phyloP scores from a whole-genome alignment of 108 stramenopile genomes.

The Discostella stelligeroides region DNA sequence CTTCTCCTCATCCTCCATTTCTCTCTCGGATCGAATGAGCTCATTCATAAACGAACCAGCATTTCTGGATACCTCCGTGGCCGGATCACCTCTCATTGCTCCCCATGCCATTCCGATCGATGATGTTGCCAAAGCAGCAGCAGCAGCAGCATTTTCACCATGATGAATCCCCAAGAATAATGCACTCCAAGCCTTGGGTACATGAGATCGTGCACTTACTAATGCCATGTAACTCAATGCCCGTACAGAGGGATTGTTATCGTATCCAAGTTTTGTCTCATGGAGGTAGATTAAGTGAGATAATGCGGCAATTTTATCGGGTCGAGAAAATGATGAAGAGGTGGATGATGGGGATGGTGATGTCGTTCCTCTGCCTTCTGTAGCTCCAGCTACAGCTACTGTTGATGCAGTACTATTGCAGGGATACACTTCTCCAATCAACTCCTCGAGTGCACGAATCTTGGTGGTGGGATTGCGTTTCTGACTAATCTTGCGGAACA shows the following conservation, averaged over 20 bases:
- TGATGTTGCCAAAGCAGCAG: not conserved
- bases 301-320: conserved; percentile 46
- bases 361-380: no score
- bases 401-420: no score
- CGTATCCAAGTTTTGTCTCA: conserved; percentile 43
- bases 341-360: conserved; percentile 6
- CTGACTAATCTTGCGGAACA: conserved; percentile 75
- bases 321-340: conserved; percentile 7
- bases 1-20: not conserved
- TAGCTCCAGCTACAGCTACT: not conserved
- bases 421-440: conserved; percentile 30
- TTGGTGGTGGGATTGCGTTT: conserved; percentile 81
- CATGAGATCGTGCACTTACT: conserved; percentile 19
- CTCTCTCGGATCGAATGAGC: conserved; percentile 4
- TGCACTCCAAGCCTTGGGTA: conserved; percentile 48
- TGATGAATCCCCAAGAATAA: conserved; percentile 27
- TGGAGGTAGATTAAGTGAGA: conserved; percentile 36
- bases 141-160: not conserved
- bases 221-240: conserved; percentile 32
- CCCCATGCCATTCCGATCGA: conserved; percentile 46
- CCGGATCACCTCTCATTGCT: conserved; percentile 33
- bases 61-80: conserved; percentile 27
- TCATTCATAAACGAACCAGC: conserved; percentile 26
- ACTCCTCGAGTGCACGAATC: conserved; percentile 62
- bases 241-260: conserved; percentile 38